Evolutionary conservation across 1,284 basidiomycete genomes (phyloP), one percentile per base, ranked within the genome.

Genomic region (Vanrija humicola): DNA sequence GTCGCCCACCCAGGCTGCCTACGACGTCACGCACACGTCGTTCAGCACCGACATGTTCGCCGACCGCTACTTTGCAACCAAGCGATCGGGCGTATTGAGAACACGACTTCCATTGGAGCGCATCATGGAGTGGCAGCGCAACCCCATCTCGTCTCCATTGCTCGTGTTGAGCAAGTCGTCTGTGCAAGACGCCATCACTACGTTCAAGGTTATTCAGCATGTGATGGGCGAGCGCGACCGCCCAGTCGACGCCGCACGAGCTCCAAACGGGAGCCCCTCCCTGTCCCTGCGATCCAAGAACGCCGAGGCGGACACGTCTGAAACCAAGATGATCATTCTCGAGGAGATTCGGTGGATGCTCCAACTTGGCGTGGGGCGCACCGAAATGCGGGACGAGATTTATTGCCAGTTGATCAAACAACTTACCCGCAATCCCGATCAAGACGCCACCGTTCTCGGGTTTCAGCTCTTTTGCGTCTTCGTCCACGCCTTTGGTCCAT

Each of bases 321-420:
- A 72, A 39, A 34, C 34, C 34, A 72, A 71, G 56, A 65, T 62
- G 38, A 54, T 72, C 38, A 78, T 90, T 19, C 70, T 90, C 12
- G 90, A 92, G 66, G 90, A 94, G 73, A 87, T 92, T 63, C 80
- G 89, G 23, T 93, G 89, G 88, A 74, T 95, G 59, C 79, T 94
- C 12, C 82, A 83, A 49, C 83, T 89, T 62, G 90, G 89, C 2
- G 79, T 95, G 38, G 76, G 80, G 2, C 83, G 88, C 54, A 84
- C 86, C 7, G 90, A 93, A 75, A 79, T 95, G 66, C 78, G 92
- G 58, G 92, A 96, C 72, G 92, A 95, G 77, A 86, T 93, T 47
- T 96, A 90, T 66, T 92, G 89, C 65, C 92, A 95, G 66, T 66
- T 90, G 29, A 86, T 94, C 82, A 95, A 95, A 72, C 92, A 95